Evolutionary conservation across 2,329 filamentous ascomycete genomes (phyloP), one percentile per base, ranked within the genome.

Genomic region (Penicillium vulpinum): DNA sequence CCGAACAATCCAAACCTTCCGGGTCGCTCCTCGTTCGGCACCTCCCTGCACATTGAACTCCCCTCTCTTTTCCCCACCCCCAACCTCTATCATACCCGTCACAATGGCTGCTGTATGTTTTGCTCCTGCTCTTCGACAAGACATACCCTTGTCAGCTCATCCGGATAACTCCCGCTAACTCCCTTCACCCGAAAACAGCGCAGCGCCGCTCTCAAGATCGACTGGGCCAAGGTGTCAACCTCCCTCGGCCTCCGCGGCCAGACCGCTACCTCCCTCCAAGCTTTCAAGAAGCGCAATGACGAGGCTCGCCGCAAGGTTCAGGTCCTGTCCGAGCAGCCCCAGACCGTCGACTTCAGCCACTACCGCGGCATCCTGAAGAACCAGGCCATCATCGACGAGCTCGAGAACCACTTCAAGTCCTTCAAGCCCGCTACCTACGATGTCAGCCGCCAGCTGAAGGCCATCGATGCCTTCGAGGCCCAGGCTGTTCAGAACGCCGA

Each of bases 211-310:
- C 87, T 95, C 81, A 99, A 97, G 87, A 87, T 99, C 85, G 94
- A 99, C 88, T 99, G 94, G 94, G 87, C 87, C 82, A 94, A 95
- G 83, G 87, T 99, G 75, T 89, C 89, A 80, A 87, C 85, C 81
- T 95, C 93, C 75, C 92, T 99, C 73, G 93, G 93, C 78, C 91
- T 99, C 78, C 91, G 91, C 79, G 94, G 94, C 78, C 90, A 92
- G 83, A 99, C 94, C 69, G 92, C 91, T 69, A 81, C 88, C 72
- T 89, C 93, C 62, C 91, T 99, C 62, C 89, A 93, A 78, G 86
- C 91, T 67, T 99, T 99, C 89, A 99, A 99, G 87, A 94, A 96
- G 88, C 92, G 94, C 82, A 97, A 97, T 85, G 94, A 99, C 77
- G 92, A 97, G 77, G 93, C 91, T 75, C 92, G 93, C 81, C 93